phyloP scores from a whole-genome alignment of 2,329 filamentous ascomycete genomes.

The Ophiognomonia clavigignenti-juglandacearum region DNA sequence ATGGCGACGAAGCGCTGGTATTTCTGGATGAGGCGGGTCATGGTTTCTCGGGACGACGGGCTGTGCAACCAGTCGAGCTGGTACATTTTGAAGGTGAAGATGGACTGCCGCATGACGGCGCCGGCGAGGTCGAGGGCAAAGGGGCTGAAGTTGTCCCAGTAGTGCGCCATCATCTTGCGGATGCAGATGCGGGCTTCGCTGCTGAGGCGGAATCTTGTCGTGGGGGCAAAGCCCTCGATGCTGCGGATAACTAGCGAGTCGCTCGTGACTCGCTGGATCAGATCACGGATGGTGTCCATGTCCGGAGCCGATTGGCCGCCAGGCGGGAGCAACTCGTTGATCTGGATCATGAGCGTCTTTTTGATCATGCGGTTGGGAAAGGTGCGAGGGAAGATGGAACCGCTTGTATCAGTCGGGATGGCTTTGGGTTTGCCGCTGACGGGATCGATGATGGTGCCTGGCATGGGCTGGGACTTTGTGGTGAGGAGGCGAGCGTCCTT shows the following conservation, averaged over 20 bases:
- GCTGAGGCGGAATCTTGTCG: conserved; percentile 18
- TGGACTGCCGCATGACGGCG: conserved; percentile 61
- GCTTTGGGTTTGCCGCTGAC: conserved; percentile 44
- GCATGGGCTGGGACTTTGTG: conserved; percentile 48
- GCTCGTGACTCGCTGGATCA: conserved; percentile 43
- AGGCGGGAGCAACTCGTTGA: conserved; percentile 35
- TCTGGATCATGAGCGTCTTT: conserved; percentile 34
- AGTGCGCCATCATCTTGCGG: conserved; percentile 65
- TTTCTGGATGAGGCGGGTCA: conserved; percentile 59
- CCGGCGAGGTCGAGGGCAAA: conserved; percentile 63
- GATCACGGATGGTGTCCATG: conserved; percentile 45
- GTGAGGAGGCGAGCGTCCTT: conserved; percentile 49
- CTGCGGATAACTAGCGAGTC: conserved; percentile 31
- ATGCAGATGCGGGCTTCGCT: conserved; percentile 37
- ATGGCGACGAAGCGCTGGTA: conserved; percentile 60
- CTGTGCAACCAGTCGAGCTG: conserved; percentile 73
- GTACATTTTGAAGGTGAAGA: conserved; percentile 70
- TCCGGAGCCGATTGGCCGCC: conserved; percentile 27
- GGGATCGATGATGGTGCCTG: conserved; percentile 60
- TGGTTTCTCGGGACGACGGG: conserved; percentile 58
- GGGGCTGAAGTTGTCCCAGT: conserved; percentile 61
- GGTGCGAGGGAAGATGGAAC: conserved; percentile 28
- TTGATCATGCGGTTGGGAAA: conserved; percentile 58
- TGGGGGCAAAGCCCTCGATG: conserved; percentile 30
- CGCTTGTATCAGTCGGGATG: conserved; percentile 19